Evolutionary conservation across 495 filamentous ascomycete genomes (phyloP).

Genomic region (Penicillium canescens): DNA sequence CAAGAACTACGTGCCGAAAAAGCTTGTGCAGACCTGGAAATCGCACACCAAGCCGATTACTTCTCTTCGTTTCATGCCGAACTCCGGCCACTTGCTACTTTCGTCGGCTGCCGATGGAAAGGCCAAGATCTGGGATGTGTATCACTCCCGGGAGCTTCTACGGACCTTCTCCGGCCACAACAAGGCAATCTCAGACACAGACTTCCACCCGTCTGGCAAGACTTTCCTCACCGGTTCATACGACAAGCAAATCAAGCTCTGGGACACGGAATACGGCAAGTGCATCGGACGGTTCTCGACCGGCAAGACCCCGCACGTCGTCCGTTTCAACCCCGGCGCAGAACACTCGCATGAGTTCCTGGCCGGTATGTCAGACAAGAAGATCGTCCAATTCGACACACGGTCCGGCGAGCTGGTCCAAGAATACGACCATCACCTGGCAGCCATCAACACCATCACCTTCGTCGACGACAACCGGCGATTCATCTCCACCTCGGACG

Average conservation of each 20-base stretch:
- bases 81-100: conserved; percentile 82
- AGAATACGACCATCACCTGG: conserved; percentile 97
- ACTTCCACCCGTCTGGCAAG: conserved; percentile 78
- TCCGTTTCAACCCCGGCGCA: conserved; percentile 82
- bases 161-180: conserved; percentile 87
- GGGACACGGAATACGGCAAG: conserved; percentile 94
- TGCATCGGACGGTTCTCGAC: conserved; percentile 85
- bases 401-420: conserved; percentile 82
- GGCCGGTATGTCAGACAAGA: conserved; percentile 95
- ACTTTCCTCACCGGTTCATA: conserved; percentile 91
- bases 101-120: conserved; percentile 84
- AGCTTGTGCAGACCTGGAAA: conserved; percentile 85
- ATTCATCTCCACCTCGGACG: conserved; percentile 97
- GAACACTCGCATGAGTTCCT: conserved; percentile 87
- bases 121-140: conserved; percentile 94
- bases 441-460: conserved; percentile 95
- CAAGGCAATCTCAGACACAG: conserved; percentile 87
- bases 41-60: conserved; percentile 84
- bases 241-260: conserved; percentile 93
- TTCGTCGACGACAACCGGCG: conserved; percentile 93
- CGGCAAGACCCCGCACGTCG: conserved; percentile 92
- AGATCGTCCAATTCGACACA: conserved; percentile 97
- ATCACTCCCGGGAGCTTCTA: conserved; percentile 82
- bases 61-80: conserved; percentile 83
- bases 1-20: conserved; percentile 94